A percentile compares a stretch with the other conserved stretches of the same genome.
These are phyloP conservation scores for Triticum monococcum DNA, from an alignment of 176 grass and related monocot genomes.

Conservation along the genomic window DNA sequence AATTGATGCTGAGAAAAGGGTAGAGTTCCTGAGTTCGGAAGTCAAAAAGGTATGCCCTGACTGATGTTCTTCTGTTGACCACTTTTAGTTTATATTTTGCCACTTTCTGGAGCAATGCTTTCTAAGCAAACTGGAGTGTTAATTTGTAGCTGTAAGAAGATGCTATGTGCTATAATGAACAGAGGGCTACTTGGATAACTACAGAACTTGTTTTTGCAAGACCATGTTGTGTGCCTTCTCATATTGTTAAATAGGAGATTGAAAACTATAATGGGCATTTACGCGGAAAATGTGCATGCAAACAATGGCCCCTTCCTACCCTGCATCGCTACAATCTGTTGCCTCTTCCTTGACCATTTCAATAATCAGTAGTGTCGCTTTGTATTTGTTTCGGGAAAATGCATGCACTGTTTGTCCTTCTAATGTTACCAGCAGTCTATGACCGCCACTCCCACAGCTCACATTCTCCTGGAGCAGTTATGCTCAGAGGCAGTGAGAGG, in stretches of 20 bases:
- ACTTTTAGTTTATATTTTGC: slow-evolving; percentile 16
- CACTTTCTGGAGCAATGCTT: slow-evolving; percentile 14
- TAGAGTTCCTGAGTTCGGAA: slow-evolving; percentile 61
- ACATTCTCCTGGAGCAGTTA: not conserved
- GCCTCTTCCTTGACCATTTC: slow-evolving; percentile 1
- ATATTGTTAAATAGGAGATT: not conserved
- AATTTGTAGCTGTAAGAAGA: slow-evolving; percentile 9
- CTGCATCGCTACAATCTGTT: not conserved
- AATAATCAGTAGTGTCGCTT: not conserved
- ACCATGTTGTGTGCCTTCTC: not conserved
- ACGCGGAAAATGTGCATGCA: not conserved
- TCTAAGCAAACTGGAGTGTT: not conserved
- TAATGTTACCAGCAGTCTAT: not conserved
- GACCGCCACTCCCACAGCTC: not conserved
- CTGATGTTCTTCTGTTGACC: not conserved
- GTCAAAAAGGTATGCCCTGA: slow-evolving; percentile 52
- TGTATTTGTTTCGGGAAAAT: not conserved
- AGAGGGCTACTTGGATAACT: not conserved
- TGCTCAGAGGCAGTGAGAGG: not conserved
- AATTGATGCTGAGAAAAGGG: slow-evolving; percentile 55
- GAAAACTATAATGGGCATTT: not conserved
- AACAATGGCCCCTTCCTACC: not conserved
- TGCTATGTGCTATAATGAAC: not conserved
- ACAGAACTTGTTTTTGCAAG: not conserved
- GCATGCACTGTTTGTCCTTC: not conserved